Percentiles rank a stretch among this genome's conserved stretches.
Evolutionary conservation across 495 filamentous ascomycete species (phyloP).

Genomic region (Bombardia bombarda): DNA sequence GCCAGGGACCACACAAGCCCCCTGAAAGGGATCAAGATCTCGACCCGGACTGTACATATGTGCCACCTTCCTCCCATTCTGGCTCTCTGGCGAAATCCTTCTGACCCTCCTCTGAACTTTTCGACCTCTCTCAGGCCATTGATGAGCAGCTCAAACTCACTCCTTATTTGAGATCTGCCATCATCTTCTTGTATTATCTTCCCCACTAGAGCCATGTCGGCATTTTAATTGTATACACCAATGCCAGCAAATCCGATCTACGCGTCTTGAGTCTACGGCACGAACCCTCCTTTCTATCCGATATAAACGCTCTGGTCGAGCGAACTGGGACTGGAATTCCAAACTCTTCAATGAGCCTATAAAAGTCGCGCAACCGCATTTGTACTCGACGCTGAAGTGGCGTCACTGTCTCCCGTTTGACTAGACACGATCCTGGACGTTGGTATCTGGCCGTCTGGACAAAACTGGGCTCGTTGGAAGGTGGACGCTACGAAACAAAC

Average conservation of each 20-base stretch:
- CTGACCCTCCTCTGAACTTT: not conserved
- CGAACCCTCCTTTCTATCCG: not conserved
- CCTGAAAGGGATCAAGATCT: constrained; percentile 8
- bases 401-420: too few relatives aligned
- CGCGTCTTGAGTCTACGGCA: not conserved
- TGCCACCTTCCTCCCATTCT: constrained; percentile 5
- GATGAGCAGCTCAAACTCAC: constrained; percentile 11
- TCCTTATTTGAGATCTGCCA: constrained; percentile 18
- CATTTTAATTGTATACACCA: constrained; percentile 1
- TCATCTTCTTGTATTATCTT: constrained; percentile 2
- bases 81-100: constrained; percentile 1
- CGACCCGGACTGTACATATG: constrained; percentile 14
- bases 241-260: too few relatives aligned
- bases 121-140: constrained; percentile 1
- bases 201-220: not conserved
- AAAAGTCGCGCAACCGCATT: not conserved
- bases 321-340: not conserved
- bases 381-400: not conserved
- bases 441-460: not conserved
- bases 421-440: too few relatives aligned
- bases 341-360: not conserved
- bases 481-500: not conserved
- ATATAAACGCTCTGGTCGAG: not conserved
- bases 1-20: constrained; percentile 1
- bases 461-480: not conserved